Evolutionary conservation across 1,284 basidiomycete genomes (phyloP), one percentile per base, ranked within the genome.

Genomic region (Blastosporella zonata): DNA sequence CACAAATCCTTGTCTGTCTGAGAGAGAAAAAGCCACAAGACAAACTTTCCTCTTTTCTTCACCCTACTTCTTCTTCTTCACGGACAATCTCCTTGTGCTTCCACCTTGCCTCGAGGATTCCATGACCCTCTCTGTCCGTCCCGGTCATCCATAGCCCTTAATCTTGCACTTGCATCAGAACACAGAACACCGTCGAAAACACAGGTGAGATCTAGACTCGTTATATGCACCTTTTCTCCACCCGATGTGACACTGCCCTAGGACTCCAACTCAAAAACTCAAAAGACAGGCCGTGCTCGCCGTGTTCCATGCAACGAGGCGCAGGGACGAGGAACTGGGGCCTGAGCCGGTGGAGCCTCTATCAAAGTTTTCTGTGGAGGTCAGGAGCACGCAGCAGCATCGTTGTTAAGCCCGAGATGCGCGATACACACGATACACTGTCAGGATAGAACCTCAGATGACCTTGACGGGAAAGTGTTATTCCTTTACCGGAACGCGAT

Each of bases 191-290:
- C 15, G 2, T 20, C 10, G 21, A 15, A 37, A 37, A 31, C 2
- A 28, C 3, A 28, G 39, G 25, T 18, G 12, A 15, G 38, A 39
- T 39, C 38, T 39, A 27, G 21, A 25, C 8, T 41, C n/a, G n/a
- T 41, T 3, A 41, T 41, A 27, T 27, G 25, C 37, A 13, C 40
- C 3, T n/a, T 27, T 2, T 25, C 20, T 28, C 20, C 15, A 36
- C 25, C 21, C 15, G 17, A 33, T 21, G 22, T 18, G 17, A 25
- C 31, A 22, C 8, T 7, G 10, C 23, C 45, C 39, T 21, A 27
- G 33, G 15, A 13, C 15, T 1, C 17, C 36, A 47, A 47, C 44
- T 42, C 45, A 53, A 50, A 50, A 47, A 47, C 36, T 33, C n/a
- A 46, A 47, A 46, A 13, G 18, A 20, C 5, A 27, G 25, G 12